A percentile compares a stretch with the other conserved stretches of the same genome.
These are phyloP conservation scores for Coemansia sp. DNA, from an alignment of 192 early-diverging fungal species.

Conservation along the genomic window DNA sequence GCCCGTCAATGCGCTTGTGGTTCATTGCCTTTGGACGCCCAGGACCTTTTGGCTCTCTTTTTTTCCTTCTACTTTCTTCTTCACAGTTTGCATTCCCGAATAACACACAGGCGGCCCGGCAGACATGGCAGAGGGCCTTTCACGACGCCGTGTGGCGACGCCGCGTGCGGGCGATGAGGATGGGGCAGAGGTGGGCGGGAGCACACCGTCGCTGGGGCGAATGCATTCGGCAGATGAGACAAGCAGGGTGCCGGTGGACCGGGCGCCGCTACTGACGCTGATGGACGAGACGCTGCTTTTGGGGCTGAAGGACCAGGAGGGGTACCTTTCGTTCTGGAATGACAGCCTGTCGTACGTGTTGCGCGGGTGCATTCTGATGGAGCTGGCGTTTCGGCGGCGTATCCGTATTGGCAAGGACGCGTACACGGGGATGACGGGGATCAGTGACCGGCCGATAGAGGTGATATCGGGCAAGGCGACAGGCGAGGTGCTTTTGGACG, in stretches of 20 bases:
- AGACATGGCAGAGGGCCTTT: slow-evolving; percentile 40
- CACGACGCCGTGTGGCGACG: slow-evolving; percentile 38
- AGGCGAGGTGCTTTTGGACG: slow-evolving; percentile 93
- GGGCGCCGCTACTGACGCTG: slow-evolving; percentile 73
- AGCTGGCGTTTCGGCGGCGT: slow-evolving; percentile 86
- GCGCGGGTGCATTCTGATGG: slow-evolving; percentile 92
- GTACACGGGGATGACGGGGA: slow-evolving; percentile 54
- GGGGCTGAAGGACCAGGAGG: slow-evolving; percentile 89
- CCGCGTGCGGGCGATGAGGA: slow-evolving; percentile 20
- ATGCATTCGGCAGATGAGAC: slow-evolving; percentile 1
- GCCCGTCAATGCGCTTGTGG: too few species aligned
- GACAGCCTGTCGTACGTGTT: slow-evolving; percentile 97
- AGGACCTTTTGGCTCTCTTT: too few species aligned
- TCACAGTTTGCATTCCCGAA: too few species aligned
- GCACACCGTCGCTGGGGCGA: background rate
- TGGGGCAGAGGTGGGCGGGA: background rate
- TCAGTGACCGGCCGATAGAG: slow-evolving; percentile 79
- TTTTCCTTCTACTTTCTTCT: too few species aligned
- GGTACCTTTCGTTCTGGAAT: slow-evolving; percentile 98
- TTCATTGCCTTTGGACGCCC: too few species aligned
- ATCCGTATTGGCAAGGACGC: slow-evolving; percentile 84
- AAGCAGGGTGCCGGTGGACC: slow-evolving; percentile 44
- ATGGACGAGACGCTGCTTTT: slow-evolving; percentile 93
- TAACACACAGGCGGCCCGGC: too few species aligned
- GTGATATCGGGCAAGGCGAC: slow-evolving; percentile 77